These are phyloP conservation scores for Cornus kousa DNA, from an alignment of 148 eudicot species.

Conservation along the genomic window DNA sequence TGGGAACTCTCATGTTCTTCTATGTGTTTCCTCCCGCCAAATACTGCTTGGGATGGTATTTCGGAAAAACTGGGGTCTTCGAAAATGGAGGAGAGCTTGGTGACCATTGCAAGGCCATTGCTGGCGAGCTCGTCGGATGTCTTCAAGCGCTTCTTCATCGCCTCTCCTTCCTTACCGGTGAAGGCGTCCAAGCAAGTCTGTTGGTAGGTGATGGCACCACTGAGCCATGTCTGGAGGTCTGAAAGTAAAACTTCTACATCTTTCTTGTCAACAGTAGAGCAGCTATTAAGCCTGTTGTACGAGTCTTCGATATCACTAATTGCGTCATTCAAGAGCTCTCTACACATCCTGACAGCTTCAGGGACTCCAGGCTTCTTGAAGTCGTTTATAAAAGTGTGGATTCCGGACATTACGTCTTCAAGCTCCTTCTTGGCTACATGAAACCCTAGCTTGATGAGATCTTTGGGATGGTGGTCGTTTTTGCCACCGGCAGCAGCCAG, in stretches of 20 bases:
- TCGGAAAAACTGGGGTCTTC: no score
- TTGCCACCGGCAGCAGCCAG: neutral
- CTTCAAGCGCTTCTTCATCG: slow-evolving; percentile 18
- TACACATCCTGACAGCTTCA: neutral
- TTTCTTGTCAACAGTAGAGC: slow-evolving; percentile 12
- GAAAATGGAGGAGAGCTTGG: neutral
- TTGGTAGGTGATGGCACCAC: slow-evolving; percentile 46
- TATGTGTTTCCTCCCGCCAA: slow-evolving; percentile 8
- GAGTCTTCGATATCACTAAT: neutral
- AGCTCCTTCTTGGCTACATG: neutral
- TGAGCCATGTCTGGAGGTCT: slow-evolving; percentile 51
- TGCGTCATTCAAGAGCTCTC: neutral
- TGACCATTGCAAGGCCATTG: slow-evolving; percentile 18
- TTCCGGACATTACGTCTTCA: neutral
- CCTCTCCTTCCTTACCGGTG: slow-evolving; percentile 37
- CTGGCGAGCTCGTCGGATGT: slow-evolving; percentile 13
- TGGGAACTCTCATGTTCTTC: neutral
- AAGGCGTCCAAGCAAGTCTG: slow-evolving; percentile 55
- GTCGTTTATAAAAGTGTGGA: neutral
- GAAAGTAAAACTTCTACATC: slow-evolving; percentile 23
- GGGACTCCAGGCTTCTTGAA: neutral
- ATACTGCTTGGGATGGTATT: neutral
- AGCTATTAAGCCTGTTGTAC: neutral
- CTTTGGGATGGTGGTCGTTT: neutral
- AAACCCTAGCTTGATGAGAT: neutral